Base-by-base conservation (phyloP, 192 early-diverging fungal species). In the Lobosporangium transversale region DNA sequence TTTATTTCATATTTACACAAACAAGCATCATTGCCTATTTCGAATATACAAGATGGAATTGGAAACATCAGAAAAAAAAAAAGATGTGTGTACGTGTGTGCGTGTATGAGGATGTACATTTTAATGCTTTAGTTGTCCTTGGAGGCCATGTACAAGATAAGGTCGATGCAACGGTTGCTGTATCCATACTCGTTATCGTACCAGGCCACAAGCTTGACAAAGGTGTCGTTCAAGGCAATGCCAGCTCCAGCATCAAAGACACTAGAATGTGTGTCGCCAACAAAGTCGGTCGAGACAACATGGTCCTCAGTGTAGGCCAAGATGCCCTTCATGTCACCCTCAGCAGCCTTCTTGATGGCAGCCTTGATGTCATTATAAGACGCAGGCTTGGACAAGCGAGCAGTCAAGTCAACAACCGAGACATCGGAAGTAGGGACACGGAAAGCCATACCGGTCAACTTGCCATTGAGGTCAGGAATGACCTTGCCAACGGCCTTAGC, bases 401-500 rank as follows among this genome's bases (percentile, higher is more conserved):
- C 92, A 32, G 97, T 99, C 80, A 99, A 84, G 81, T 99, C 97
- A 66, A 99, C 96, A 45, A 99, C 94, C 27, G 95, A 97, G 54
- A 99, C 97, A 76, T 98, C 94, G 10, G 80, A 93, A 84, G 78
- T 89, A 31, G 92, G 90, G 55, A 99, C 94, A 87, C 96, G 96
- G 89, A 99, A 96, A 59, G 97, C 90, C 97, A 99, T 97, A 76
- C 97, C 97, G 45, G 97, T 98, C 59, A 99, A 85, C 88, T 97
- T 98, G 78, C 95, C 95, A 79, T 94, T 94, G 62, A 98, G 86
- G 40, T 81, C 75, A 53, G 97, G 97, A 57, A 98, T 93, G 50
- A 99, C 95, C 90, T 97, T 97, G 53, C 95, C 95, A 79, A 99
- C 97, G 56, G 97, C 95, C 90, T 98, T 97, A 87, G 97, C 97